Evolutionary conservation across 2,329 filamentous ascomycete genomes (phyloP).

Genomic region (Pyrenophora seminiperda): DNA sequence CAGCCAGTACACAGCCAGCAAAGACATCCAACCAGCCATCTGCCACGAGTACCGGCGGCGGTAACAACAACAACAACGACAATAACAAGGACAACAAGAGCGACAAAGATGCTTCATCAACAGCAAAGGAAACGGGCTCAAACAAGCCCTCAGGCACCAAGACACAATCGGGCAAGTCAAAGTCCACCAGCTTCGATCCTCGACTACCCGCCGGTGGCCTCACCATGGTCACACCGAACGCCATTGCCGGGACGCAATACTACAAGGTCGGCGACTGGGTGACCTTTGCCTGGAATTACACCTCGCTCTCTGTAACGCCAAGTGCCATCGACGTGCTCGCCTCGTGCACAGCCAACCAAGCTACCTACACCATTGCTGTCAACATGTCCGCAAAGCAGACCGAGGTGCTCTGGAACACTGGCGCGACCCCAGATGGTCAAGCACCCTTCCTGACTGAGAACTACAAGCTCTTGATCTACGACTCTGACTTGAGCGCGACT

Average conservation of each 20-base stretch:
- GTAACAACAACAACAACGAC: constrained; percentile 19
- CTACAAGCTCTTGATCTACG: constrained; percentile 68
- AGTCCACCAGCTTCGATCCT: constrained; percentile 54
- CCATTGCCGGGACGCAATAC: constrained; percentile 58
- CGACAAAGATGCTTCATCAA: constrained; percentile 18
- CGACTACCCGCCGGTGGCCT: constrained; percentile 64
- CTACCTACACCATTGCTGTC: constrained; percentile 65
- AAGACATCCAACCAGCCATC: constrained; percentile 13
- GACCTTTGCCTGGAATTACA: constrained; percentile 73
- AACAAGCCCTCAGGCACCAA: constrained; percentile 29
- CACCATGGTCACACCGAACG: constrained; percentile 64
- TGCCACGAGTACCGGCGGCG: constrained; percentile 16
- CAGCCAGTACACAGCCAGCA: constrained; percentile 17
- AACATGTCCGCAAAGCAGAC: constrained; percentile 63
- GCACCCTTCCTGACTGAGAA: constrained; percentile 61
- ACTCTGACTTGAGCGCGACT: constrained; percentile 59
- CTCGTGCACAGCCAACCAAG: constrained; percentile 62
- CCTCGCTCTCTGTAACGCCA: constrained; percentile 64
- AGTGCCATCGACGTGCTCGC: constrained; percentile 66
- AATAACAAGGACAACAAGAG: constrained; percentile 18
- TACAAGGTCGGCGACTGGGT: constrained; percentile 68
- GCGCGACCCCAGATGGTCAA: constrained; percentile 31
- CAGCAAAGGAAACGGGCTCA: constrained; percentile 21
- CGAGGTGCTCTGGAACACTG: constrained; percentile 65
- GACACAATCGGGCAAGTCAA: constrained; percentile 25